A percentile compares a stretch with the other conserved stretches of the same genome.
Evolutionary conservation across 306 rosid genomes (phyloP).

Genomic region (Cajanus cajan): DNA sequence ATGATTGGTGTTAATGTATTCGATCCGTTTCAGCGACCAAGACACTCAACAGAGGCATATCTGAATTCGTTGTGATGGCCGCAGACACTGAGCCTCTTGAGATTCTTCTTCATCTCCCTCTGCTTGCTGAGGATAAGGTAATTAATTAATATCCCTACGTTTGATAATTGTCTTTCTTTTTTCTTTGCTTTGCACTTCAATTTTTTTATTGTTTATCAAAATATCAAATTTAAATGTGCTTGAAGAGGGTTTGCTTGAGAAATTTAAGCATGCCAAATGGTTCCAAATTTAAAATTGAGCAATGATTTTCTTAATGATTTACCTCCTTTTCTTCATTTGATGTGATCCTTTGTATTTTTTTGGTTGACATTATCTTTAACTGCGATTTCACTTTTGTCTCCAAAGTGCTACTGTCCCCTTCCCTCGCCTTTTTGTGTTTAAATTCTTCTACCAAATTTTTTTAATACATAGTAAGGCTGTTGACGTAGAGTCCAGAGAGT

Average conservation of each 20-base stretch:
- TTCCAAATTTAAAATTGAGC: not conserved
- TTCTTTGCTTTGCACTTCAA: not conserved
- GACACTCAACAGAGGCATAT: conserved; percentile 89
- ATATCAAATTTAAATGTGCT: not conserved
- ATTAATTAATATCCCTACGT: not conserved
- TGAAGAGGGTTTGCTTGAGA: not conserved
- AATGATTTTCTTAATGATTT: not conserved
- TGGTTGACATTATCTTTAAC: not conserved
- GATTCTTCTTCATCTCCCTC: conserved; percentile 91
- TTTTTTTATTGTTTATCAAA: not conserved
- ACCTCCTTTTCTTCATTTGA: not conserved
- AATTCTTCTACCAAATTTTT: not conserved
- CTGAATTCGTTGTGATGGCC: conserved; percentile 91
- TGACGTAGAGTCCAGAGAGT: not conserved
- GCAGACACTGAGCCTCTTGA: conserved; percentile 92
- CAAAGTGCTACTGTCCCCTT: not conserved
- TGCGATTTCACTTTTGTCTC: not conserved
- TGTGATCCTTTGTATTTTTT: not conserved
- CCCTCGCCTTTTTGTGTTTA: not conserved
- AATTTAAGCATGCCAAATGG: not conserved
- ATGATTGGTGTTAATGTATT: not conserved
- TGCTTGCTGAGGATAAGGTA: conserved; percentile 94
- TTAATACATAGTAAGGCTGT: not conserved
- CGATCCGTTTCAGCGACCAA: conserved; percentile 64
- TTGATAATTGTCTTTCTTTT: not conserved